Base-by-base conservation (phyloP, 192 early-diverging fungal species). In the Mortierella claussenii region DNA sequence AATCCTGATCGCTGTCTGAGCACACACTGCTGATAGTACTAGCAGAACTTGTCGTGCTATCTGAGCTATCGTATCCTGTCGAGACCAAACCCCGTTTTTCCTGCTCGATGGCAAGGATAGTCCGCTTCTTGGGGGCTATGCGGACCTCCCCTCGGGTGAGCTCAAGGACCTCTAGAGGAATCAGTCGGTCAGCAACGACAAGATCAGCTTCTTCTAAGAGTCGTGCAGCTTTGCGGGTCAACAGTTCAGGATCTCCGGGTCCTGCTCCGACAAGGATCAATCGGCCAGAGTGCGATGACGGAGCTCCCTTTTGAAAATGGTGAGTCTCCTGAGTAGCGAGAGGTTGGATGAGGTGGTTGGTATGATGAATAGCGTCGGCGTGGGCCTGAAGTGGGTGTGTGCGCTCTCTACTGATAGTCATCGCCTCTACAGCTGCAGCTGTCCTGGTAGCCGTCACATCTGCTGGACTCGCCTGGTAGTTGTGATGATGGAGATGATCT, bases 181-280 rank as follows among this genome's bases (percentile, higher is more conserved):
- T 87, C 45, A 94, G 79, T 52, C 89, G 86, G 80, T 98, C 96
- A 21, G 91, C 86, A 1, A 98, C 84, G 13, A 97, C 89, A n/a
- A 94, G 78, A 60, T 97, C 94, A 4, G 94, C 94, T n/a, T 78
- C 76, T 20, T 76, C 69, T 24, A 98, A 62, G 26, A 82, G 80
- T 17, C 75, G 40, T 4, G 80, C 81, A 8, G 96, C 94, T 31
- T 86, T 88, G 44, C 87, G 73, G 2, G 95, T 96, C 50, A 98
- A 78, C 15, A 95, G 82, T 27, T 89, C 89, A 0, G 93, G 92
- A 54, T 93, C 88, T 53, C 94, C 95, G 7, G 94, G 91, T 6
- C 95, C 96, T 7, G 91, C 94, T 2, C 93, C 93, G 4, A 97
- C 91, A 26, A 98, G 82, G 10, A 84, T 70, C 28, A 94, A 65